Percentiles rank a stretch among this genome's conserved stretches.
Conservation (phyloP, 129 eudicot species). For the Chrysanthemum lavandulifolium region DNA sequence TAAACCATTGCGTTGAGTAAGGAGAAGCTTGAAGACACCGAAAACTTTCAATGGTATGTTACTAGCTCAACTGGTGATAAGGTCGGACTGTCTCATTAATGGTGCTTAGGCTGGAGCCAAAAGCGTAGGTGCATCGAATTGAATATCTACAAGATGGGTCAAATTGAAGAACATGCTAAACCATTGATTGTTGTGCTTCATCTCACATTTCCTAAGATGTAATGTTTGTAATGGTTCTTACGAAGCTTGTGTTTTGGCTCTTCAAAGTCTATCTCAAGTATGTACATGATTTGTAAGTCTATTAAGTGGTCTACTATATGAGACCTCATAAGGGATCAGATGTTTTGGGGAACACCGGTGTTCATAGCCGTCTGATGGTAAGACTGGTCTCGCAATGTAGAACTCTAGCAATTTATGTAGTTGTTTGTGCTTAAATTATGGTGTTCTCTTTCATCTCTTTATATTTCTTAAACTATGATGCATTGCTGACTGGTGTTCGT, state of each 20-base stretch:
- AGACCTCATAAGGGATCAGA: not conserved
- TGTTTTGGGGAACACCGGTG: not conserved
- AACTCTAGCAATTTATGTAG: not conserved
- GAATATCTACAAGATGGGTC: constrained; percentile 42
- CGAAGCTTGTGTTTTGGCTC: constrained; percentile 19
- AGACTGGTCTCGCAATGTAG: not conserved
- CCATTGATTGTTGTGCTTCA: constrained; percentile 42
- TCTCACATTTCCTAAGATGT: constrained; percentile 33
- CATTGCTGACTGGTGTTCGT: not conserved
- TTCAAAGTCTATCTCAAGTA: constrained; percentile 2
- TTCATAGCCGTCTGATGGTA: not conserved
- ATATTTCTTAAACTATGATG: not conserved
- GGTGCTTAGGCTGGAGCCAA: constrained; percentile 45
- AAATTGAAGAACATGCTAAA: constrained; percentile 45
- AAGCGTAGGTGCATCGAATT: constrained; percentile 38
- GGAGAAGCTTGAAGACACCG: constrained; percentile 36
- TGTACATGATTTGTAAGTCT: constrained; percentile 7
- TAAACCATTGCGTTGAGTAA: constrained; percentile 20
- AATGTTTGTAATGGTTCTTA: constrained; percentile 10
- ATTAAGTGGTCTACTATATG: not conserved
- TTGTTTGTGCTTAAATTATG: not conserved
- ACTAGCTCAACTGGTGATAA: constrained; percentile 36
- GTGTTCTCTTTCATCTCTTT: not conserved
- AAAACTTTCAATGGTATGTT: constrained; percentile 41
- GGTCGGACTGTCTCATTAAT: constrained; percentile 42